Evolutionary conservation across 73 alveolate species (phyloP).

Genomic region (Diophrys appendiculata): DNA sequence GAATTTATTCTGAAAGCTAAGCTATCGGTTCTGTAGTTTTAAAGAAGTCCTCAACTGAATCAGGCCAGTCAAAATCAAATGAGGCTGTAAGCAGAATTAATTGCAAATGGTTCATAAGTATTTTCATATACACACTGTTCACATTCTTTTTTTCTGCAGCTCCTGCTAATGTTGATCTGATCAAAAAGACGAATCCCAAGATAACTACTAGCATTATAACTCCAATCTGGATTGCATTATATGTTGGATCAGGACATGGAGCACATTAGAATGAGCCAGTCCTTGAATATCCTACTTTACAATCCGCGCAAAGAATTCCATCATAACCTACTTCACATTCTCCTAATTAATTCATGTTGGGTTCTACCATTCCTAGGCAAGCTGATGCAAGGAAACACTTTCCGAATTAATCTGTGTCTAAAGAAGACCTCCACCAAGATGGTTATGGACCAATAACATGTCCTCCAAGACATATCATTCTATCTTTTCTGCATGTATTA

Average conservation of each 20-base stretch:
- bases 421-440: slow-evolving; percentile 6
- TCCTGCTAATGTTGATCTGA: slow-evolving; percentile 49
- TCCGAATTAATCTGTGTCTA: background rate
- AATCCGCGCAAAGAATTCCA: slow-evolving; percentile 27
- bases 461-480: slow-evolving; percentile 16
- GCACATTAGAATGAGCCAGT: slow-evolving; percentile 5
- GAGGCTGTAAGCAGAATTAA: slow-evolving; percentile 55
- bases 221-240: slow-evolving; percentile 6
- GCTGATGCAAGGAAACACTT: background rate
- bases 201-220: slow-evolving; percentile 2
- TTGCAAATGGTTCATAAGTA: slow-evolving; percentile 64
- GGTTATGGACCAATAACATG: background rate
- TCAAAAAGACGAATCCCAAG: slow-evolving; percentile 18
- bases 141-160: slow-evolving; percentile 51
- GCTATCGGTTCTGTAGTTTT: slow-evolving; percentile 18
- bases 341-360: slow-evolving; percentile 19
- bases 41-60: slow-evolving; percentile 33
- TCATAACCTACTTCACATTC: slow-evolving; percentile 32
- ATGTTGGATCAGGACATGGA: slow-evolving; percentile 17
- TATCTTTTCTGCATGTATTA: background rate
- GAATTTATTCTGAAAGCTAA: slow-evolving; percentile 30
- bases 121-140: slow-evolving; percentile 53
- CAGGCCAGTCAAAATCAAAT: slow-evolving; percentile 65
- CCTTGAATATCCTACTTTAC: slow-evolving; percentile 9
- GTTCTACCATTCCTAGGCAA: slow-evolving; percentile 19